phyloP scores from a whole-genome alignment of 73 alveolate species.

The Tetrahymena thermophila region DNA sequence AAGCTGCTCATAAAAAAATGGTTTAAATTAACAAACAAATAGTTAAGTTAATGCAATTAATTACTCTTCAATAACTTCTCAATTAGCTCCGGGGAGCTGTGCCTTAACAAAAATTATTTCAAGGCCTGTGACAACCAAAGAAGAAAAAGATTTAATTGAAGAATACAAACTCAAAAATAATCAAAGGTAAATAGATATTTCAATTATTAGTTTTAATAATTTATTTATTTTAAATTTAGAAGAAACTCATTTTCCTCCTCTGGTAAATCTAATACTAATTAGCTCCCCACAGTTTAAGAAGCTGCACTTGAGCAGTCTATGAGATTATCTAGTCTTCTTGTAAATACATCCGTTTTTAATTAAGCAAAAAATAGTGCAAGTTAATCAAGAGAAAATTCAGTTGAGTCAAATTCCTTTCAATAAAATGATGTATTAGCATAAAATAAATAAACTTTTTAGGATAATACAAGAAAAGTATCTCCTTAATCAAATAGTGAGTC shows the following conservation, averaged over 20 bases:
- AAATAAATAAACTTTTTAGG: background rate
- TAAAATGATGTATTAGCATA: background rate
- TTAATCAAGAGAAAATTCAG: background rate
- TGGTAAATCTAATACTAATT: background rate
- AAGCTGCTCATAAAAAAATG: background rate
- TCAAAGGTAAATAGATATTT: background rate
- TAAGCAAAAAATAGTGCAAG: background rate
- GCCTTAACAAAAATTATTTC: background rate
- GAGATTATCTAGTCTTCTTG: background rate
- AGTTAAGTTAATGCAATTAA: background rate
- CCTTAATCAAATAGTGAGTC: background rate
- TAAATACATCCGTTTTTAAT: background rate
- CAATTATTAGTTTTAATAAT: background rate
- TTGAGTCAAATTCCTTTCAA: background rate
- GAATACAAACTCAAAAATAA: background rate
- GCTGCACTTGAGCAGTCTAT: background rate
- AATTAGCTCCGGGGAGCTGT: background rate
- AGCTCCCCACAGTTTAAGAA: background rate
- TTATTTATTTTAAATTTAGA: background rate
- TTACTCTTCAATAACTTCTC: background rate
- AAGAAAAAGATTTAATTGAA: background rate
- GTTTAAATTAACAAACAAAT: background rate
- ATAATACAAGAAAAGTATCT: background rate
- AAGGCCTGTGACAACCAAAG: background rate
- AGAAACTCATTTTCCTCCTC: background rate